Base-by-base conservation (phyloP, 129 eudicot genomes). In the Sambucus nigra region DNA sequence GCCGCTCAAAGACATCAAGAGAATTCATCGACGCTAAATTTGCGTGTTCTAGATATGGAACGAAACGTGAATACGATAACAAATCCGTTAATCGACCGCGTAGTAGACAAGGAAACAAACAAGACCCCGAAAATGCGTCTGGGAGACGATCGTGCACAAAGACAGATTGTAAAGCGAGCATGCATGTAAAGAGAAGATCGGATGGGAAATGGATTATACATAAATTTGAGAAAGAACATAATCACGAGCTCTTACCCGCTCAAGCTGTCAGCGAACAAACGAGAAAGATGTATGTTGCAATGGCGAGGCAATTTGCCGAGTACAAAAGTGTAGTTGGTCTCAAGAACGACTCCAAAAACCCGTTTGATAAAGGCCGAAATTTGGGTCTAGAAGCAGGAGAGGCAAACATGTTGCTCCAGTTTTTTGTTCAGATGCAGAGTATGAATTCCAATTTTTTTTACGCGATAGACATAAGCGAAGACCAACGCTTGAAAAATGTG, bases 251-350 rank as follows among this genome's bases (percentile, higher is more conserved):
- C 4, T 68, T 86, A 54, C 99, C 99, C 20, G 99, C 99, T 29
- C 95, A 85, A 68, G 94, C 99, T 66, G 94, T 91, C 27, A 85
- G 99, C 65, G 99, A 91, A 67, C 95, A 86, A 52, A 91, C 99
- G 1, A 70, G 89, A 70, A 86, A 77, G 59, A 86, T 86, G 86
- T 86, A 91, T 66, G 95, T 94, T 76, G 91, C 89, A 42, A 86
- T 91, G 99, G 95, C 99, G 5, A 74, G 84, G 51, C 94, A 91
- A 62, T 86, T 82, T 73, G 95, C 94, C 6, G 99, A 86, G 65
- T 91, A 91, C 69, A 86, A 91, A 60, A 86, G 67, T 60, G 95
- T 84, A 26, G 89, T 85, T 52, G 89, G 94, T 39, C 65, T 74
- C 45, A 82, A 70, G 69, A 81, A 75, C 7, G 95, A 82, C 32